Evolutionary conservation across 2,329 filamentous ascomycete species (phyloP).

Genomic region (Mollisiaceae sp.): DNA sequence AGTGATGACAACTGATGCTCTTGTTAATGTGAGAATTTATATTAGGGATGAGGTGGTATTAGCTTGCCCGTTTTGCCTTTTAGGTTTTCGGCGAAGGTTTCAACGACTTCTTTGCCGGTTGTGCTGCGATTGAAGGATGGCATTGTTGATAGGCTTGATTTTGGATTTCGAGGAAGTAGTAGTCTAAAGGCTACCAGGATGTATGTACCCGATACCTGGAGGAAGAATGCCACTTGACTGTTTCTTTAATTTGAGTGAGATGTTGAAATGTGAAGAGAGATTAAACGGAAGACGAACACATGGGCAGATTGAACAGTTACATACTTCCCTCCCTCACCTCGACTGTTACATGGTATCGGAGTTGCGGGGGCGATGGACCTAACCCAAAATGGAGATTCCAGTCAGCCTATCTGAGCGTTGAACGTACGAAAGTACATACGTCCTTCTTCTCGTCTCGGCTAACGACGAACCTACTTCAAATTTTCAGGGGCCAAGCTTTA

Average conservation of each 20-base stretch:
- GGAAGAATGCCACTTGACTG: not conserved
- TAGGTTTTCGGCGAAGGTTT: conserved; percentile 32
- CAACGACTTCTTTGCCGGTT: conserved; percentile 29
- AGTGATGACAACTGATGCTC: conserved; percentile 27
- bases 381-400: not conserved
- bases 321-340: not conserved
- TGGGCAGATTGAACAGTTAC: not conserved
- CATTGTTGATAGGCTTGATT: conserved; percentile 6
- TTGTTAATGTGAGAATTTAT: not conserved
- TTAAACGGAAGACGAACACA: not conserved
- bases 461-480: not conserved
- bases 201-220: not conserved
- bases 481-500: not conserved
- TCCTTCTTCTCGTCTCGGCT: not conserved
- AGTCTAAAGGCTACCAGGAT: not conserved
- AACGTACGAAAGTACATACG: not conserved
- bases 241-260: not conserved
- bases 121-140: conserved; percentile 23
- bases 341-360: no score
- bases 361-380: no score
- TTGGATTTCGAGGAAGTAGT: not conserved
- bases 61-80: conserved; percentile 44
- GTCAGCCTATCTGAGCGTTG: not conserved
- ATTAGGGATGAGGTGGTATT: not conserved
- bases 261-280: not conserved